Conservation (phyloP, 257 asterid genomes). For the Primulina huaijiensis region DNA sequence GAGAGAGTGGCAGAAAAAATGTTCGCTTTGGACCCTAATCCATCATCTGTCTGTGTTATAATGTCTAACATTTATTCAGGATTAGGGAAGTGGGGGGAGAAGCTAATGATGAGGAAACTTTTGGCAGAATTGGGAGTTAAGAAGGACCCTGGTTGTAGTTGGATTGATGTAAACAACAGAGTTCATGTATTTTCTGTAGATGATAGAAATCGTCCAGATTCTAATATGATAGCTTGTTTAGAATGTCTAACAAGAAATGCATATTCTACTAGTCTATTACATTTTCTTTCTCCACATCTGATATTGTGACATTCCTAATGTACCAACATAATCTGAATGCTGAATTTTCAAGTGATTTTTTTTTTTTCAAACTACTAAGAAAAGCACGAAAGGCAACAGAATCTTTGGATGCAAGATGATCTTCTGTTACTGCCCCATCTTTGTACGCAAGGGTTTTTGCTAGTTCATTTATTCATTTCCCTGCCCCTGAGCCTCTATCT, state of each 20-base stretch:
- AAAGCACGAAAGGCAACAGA: neutral
- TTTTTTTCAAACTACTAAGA: neutral
- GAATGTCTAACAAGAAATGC: slow-evolving; percentile 42
- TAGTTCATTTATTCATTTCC: neutral
- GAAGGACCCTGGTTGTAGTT: slow-evolving; percentile 85
- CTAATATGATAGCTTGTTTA: slow-evolving; percentile 39
- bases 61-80: neutral
- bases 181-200: slow-evolving; percentile 53
- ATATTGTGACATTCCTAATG: neutral
- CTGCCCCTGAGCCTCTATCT: neutral
- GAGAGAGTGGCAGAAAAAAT: slow-evolving; percentile 4
- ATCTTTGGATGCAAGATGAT: neutral
- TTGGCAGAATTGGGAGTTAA: slow-evolving; percentile 41
- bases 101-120: slow-evolving; percentile 42
- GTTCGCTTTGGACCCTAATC: neutral
- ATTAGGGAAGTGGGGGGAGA: slow-evolving; percentile 31
- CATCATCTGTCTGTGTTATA: neutral
- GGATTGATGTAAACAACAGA: slow-evolving; percentile 58
- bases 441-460: neutral
- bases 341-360: neutral
- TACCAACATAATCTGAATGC: neutral
- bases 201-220: slow-evolving; percentile 40
- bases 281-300: slow-evolving; percentile 24
- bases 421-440: neutral
- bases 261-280: slow-evolving; percentile 26